phyloP scores from a whole-genome alignment of 139 green algal species.

The Diplosphaera chodatii region DNA sequence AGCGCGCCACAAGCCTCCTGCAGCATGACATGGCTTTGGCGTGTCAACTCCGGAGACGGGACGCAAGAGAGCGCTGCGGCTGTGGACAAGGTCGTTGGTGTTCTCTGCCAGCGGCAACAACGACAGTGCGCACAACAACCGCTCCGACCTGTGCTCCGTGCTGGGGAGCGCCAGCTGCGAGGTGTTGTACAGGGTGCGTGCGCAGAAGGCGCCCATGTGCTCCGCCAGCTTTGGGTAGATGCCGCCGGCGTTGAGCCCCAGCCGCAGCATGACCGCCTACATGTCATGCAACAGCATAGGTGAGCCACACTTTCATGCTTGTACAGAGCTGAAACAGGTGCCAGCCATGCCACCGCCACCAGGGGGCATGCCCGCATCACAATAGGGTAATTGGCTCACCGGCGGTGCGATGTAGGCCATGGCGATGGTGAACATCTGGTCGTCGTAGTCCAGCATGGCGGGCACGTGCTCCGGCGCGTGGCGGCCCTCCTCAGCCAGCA shows the following conservation, averaged over 20 bases:
- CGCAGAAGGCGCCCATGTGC: constrained; percentile 72
- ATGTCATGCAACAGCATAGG: too few species aligned
- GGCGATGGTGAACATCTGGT: constrained; percentile 46
- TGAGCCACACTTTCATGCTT: too few species aligned
- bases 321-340: too few species aligned
- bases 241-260: constrained; percentile 21
- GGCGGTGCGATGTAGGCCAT: constrained; percentile 88
- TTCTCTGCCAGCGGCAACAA: too few species aligned
- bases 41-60: too few species aligned
- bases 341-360: too few species aligned
- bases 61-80: too few species aligned
- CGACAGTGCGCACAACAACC: too few species aligned
- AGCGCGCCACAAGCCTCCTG: constrained; percentile 38
- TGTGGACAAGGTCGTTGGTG: too few species aligned
- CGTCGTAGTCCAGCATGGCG: constrained; percentile 56
- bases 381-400: too few species aligned
- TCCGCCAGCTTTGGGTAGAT: constrained; percentile 66
- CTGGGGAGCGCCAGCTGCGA: constrained; percentile 64
- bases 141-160: neutral
- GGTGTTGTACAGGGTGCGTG: constrained; percentile 80
- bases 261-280: constrained; percentile 63
- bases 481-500: constrained; percentile 44
- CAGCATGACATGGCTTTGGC: too few species aligned
- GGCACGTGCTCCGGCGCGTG: constrained; percentile 78
- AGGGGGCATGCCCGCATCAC: too few species aligned